Evolutionary conservation across 352 stramenopile genomes (phyloP).

Genomic region (Globisporangium carolinianum): DNA sequence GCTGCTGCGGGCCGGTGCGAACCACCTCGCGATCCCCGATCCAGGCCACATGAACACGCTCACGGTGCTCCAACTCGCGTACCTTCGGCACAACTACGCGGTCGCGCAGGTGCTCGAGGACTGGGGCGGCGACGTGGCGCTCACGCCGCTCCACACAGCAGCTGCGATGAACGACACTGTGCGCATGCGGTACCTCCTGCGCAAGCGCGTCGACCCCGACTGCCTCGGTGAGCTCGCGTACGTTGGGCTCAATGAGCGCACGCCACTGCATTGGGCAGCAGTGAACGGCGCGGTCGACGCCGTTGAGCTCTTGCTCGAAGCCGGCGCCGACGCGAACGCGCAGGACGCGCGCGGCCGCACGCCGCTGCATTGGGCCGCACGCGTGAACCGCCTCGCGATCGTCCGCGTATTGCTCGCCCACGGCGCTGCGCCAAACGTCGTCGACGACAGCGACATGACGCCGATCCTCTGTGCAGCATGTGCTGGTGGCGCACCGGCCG

Average conservation of each 20-base stretch:
- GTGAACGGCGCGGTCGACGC: slow-evolving; percentile 51
- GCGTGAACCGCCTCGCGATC: slow-evolving; percentile 49
- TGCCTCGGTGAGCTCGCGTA: slow-evolving; percentile 78
- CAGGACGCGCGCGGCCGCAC: slow-evolving; percentile 66
- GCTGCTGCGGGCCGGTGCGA: slow-evolving; percentile 53
- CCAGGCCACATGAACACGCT: slow-evolving; percentile 80
- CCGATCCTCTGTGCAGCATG: slow-evolving; percentile 62
- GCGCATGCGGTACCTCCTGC: slow-evolving; percentile 47
- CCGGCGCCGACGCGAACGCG: slow-evolving; percentile 64
- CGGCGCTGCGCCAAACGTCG: slow-evolving; percentile 31
- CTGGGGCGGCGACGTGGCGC: slow-evolving; percentile 68
- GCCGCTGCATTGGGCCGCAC: slow-evolving; percentile 71
- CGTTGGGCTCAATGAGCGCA: slow-evolving; percentile 66
- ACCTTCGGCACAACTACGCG: slow-evolving; percentile 68
- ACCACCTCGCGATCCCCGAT: slow-evolving; percentile 60
- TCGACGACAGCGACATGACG: slow-evolving; percentile 60
- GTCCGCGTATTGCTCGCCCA: slow-evolving; percentile 38
- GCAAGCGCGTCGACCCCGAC: slow-evolving; percentile 48
- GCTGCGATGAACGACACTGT: slow-evolving; percentile 51
- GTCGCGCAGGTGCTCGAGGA: slow-evolving; percentile 74
- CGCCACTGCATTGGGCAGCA: slow-evolving; percentile 72
- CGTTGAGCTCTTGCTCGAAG: slow-evolving; percentile 63
- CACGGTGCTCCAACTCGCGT: slow-evolving; percentile 69
- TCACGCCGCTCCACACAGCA: slow-evolving; percentile 72
- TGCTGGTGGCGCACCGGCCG: slow-evolving; percentile 24